Conservation (phyloP, 768 basidiomycete genomes). For the Macrolepiota dolichaula region DNA sequence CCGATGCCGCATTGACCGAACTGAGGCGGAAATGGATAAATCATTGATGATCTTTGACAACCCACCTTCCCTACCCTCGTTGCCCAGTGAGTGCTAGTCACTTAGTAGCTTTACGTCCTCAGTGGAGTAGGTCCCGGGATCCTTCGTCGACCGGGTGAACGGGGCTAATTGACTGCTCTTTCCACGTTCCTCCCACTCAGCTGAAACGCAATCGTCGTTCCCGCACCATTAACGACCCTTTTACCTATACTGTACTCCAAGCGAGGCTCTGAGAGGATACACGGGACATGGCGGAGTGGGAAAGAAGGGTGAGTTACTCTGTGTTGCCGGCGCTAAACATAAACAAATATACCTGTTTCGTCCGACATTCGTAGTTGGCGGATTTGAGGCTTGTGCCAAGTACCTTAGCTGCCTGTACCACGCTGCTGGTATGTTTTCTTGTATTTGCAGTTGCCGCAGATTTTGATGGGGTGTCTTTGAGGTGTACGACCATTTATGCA, state of each 20-base stretch:
- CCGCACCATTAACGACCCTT: background rate
- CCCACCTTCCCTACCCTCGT: background rate
- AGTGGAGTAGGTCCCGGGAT: background rate
- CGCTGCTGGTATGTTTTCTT: slow-evolving; percentile 20
- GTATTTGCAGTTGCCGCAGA: background rate
- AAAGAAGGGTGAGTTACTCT: background rate
- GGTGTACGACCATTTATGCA: slow-evolving; percentile 34
- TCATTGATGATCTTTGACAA: background rate
- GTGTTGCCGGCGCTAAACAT: background rate
- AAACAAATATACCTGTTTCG: background rate
- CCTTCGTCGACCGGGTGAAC: background rate
- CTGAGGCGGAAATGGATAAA: background rate
- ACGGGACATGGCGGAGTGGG: background rate
- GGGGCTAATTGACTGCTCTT: background rate
- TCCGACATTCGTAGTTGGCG: slow-evolving; percentile 14
- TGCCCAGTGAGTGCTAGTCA: background rate
- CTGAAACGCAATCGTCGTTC: background rate
- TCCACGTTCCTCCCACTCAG: background rate
- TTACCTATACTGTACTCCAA: background rate
- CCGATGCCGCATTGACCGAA: background rate
- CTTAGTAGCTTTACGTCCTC: background rate
- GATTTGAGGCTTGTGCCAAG: slow-evolving; percentile 23
- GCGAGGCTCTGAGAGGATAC: background rate
- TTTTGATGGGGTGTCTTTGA: slow-evolving; percentile 8
- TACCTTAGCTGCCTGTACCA: slow-evolving; percentile 23